Conservation (phyloP, 208 protist genomes). For the Naegleria lovaniensis region DNA sequence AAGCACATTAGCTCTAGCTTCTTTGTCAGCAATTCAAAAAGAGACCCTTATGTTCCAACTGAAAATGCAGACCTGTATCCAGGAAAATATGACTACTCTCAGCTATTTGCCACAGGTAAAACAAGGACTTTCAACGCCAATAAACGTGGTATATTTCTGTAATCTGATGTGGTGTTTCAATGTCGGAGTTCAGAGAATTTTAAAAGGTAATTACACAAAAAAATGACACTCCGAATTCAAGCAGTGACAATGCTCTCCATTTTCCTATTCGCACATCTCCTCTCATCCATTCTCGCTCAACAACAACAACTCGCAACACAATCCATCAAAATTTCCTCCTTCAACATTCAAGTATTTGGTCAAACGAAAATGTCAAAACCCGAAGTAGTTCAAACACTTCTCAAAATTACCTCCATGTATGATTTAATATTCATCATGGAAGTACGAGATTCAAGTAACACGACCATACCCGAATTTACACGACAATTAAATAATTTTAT, state of each 20-base stretch:
- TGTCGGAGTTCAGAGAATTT: no score
- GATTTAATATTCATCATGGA: conserved; percentile 2
- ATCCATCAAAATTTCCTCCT: neutral
- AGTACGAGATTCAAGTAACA: neutral
- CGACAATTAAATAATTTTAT: neutral
- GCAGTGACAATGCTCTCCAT: no score
- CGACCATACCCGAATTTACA: neutral
- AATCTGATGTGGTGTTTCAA: no score
- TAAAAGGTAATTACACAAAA: no score
- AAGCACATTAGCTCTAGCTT: neutral
- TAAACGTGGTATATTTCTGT: neutral
- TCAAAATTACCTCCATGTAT: neutral
- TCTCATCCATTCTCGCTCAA: no score
- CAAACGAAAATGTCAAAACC: neutral
- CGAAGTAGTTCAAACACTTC: neutral
- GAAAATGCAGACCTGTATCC: neutral
- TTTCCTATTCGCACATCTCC: no score
- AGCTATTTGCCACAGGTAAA: neutral
- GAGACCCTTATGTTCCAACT: neutral
- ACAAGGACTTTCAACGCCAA: neutral
- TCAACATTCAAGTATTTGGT: conserved; percentile 27
- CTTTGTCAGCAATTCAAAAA: neutral
- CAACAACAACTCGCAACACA: no score
- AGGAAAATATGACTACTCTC: neutral
- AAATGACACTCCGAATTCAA: no score